Evolutionary conservation across 1,139 yeast species (phyloP), one percentile per base, ranked within the genome.

Genomic region (Candida albicans): DNA sequence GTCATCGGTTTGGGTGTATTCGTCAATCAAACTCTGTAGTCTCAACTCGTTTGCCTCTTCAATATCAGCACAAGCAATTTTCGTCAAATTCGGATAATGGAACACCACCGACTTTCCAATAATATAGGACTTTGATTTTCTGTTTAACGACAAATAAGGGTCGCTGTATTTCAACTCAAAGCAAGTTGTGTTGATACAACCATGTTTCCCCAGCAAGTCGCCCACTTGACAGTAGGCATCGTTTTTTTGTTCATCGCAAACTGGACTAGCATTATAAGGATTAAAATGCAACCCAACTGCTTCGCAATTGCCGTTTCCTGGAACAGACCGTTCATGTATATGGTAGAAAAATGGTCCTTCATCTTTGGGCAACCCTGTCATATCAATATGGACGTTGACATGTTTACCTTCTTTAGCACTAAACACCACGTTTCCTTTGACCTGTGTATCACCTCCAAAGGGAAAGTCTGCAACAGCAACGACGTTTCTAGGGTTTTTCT

Each of bases 191-290:
- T 77, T 69, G 50, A 81, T 76, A 61, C 68, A 67, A 2, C 86
- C 87, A 58, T 81, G 84, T 55, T 81, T 81, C 28, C 86, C 86
- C 37, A 82, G 75, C 51, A 81, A 74, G 55, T 81, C 85, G 37
- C 87, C 86, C 27, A 79, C 73, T 59, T 77, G 79, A 58, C 85
- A 80, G 39, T 62, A 66, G 8, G 81, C 64, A 58, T 82, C 83
- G 52, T 71, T 68, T 15, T 67, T 68, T 47, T 72, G 71, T 11
- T 53, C 52, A 37, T 68, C 73, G 58, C 84, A 79, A 39, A 67
- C 66, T 2, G 65, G 57, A 13, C 71, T 58, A 2, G 80, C 82
- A 38, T 63, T 54, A 55, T 67, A 80, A 10, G 85, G 85, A 53
- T 80, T 78, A 47, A 81, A 77, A 50, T 76, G 81, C 30, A 54